phyloP scores from a whole-genome alignment of 2,329 filamentous ascomycete species.

The Fusarium phyllophilum region DNA sequence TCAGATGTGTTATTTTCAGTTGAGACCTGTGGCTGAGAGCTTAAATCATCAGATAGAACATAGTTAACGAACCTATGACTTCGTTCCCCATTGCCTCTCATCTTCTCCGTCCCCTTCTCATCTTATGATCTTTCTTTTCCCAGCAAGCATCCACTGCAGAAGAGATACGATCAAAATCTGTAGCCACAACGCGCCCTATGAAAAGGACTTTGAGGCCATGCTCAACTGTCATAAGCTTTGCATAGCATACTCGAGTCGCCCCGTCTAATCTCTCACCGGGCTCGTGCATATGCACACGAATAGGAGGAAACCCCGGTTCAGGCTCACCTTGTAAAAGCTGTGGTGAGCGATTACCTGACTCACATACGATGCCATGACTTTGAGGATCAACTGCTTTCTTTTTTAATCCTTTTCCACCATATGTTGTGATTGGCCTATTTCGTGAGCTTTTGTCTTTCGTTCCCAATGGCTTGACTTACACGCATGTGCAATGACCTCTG shows the following conservation, averaged over 20 bases:
- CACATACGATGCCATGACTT: background rate
- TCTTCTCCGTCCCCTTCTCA: background rate
- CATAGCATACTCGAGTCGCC: background rate
- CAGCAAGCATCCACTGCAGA: fast-evolving
- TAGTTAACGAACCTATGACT: fast-evolving
- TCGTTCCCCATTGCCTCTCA: fast-evolving
- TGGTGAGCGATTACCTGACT: no score
- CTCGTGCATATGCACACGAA: background rate
- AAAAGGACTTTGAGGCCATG: fast-evolving
- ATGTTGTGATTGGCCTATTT: fast-evolving
- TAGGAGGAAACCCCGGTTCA: fast-evolving
- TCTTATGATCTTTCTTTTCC: fast-evolving
- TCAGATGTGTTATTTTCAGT: no score
- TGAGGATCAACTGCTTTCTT: background rate
- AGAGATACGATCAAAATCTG: fast-evolving
- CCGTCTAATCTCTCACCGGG: fast-evolving
- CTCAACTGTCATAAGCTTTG: background rate
- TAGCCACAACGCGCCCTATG: fast-evolving
- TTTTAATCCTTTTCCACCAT: fast-evolving
- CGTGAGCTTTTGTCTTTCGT: fast-evolving
- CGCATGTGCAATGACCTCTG: fast-evolving
- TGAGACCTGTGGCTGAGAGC: no score
- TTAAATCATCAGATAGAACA: no score
- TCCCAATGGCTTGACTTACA: background rate
- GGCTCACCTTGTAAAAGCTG: background rate